These are phyloP conservation scores for Adiantum capillusveneris DNA, from an alignment of 75 land plant species.

Conservation along the genomic window DNA sequence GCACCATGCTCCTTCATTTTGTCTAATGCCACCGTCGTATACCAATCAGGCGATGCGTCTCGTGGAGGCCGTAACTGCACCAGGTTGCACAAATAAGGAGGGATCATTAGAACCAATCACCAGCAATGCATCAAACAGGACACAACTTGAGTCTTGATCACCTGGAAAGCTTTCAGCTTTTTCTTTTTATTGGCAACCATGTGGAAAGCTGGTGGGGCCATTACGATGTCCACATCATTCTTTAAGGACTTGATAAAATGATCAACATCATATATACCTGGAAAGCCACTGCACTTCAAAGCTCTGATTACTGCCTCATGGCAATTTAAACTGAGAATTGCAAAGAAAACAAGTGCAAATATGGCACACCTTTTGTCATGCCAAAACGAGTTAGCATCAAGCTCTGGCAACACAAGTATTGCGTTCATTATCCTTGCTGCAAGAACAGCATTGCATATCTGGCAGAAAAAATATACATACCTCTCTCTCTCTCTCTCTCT, in stretches of 20 bases:
- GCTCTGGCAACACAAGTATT: conserved; percentile 83
- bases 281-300: conserved; percentile 60
- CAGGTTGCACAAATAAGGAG: not conserved
- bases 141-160: conserved; percentile 9
- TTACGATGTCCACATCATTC: conserved; percentile 70
- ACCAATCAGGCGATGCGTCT: conserved; percentile 84
- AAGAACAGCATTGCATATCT: conserved; percentile 99
- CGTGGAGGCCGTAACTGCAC: conserved; percentile 73
- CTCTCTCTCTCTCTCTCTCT: no score
- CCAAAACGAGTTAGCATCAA: conserved; percentile 97
- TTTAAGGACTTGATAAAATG: conserved; percentile 75
- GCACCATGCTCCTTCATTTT: conserved; percentile 95
- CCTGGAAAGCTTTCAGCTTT: conserved; percentile 86
- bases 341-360: not conserved
- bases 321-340: not conserved
- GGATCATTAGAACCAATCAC: not conserved
- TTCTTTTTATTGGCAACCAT: conserved; percentile 55
- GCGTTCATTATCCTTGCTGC: conserved; percentile 98
- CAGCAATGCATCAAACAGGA: not conserved
- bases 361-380: conserved; percentile 70
- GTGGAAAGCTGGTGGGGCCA: conserved; percentile 47
- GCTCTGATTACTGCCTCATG: not conserved
- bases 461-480: no score
- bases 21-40: conserved; percentile 68
- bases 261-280: conserved; percentile 90